These are phyloP conservation scores for Dioscorea dumetorum DNA, from an alignment of 106 monocot genomes.

Conservation along the genomic window DNA sequence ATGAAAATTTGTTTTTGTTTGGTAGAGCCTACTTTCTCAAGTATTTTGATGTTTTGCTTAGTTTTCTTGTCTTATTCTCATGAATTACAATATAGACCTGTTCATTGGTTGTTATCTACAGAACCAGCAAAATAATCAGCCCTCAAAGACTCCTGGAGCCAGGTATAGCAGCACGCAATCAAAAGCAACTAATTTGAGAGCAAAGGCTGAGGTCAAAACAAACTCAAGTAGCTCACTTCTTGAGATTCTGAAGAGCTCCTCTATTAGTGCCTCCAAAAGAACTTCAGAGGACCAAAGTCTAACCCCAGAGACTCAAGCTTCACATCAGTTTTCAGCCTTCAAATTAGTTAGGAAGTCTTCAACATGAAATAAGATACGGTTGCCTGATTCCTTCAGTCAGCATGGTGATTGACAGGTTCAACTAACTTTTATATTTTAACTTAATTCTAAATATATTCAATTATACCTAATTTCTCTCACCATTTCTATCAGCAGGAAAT, in stretches of 20 bases:
- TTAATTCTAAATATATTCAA: no score
- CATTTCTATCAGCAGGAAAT: no score
- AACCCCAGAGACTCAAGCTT: conserved; percentile 38
- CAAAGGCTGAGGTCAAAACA: conserved; percentile 7
- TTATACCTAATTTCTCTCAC: no score
- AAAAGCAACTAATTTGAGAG: conserved; percentile 20
- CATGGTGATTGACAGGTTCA: no score
- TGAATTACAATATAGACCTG: neutral
- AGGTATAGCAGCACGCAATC: conserved; percentile 36
- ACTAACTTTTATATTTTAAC: no score
- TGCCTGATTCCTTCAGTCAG: no score
- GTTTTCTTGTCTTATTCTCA: neutral
- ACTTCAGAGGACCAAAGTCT: neutral
- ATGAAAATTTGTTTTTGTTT: neutral
- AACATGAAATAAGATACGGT: conserved; percentile 19
- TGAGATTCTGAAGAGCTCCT: conserved; percentile 56
- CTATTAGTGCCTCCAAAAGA: conserved; percentile 32
- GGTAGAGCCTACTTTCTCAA: neutral
- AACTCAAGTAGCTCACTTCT: conserved; percentile 50
- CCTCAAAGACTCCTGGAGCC: conserved; percentile 12
- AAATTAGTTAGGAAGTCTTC: conserved; percentile 30
- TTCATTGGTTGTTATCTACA: conserved; percentile 12
- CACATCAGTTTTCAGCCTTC: conserved; percentile 57
- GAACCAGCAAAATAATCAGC: conserved; percentile 29
- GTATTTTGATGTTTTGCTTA: neutral